phyloP scores from a whole-genome alignment of 2,329 filamentous ascomycete genomes.

The Curvularia spicifera region DNA sequence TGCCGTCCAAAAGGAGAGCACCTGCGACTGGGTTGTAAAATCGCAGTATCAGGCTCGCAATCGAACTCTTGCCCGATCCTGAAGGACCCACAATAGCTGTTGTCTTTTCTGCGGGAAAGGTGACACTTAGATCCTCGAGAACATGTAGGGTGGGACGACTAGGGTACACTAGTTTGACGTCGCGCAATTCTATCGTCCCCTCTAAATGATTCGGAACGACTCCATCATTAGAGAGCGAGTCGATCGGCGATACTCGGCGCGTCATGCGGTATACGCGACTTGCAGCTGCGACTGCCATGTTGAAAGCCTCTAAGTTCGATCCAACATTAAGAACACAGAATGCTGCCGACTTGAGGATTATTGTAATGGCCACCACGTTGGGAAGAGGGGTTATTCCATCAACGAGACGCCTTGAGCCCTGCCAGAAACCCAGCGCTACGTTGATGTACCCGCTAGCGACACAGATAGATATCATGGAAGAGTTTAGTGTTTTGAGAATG shows the following conservation, averaged over 20 bases:
- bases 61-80: neutral
- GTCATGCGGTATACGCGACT: too few relatives aligned
- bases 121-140: neutral
- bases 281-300: too few relatives aligned
- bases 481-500: too few relatives aligned
- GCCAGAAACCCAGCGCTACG: too few relatives aligned
- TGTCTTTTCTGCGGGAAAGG: neutral
- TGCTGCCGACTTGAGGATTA: too few relatives aligned
- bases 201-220: neutral
- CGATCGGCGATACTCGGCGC: neutral
- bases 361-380: too few relatives aligned
- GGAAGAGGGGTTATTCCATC: too few relatives aligned
- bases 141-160: neutral
- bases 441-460: too few relatives aligned
- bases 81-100: constrained; percentile 1
- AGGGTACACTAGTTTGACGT: neutral
- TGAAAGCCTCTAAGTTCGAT: too few relatives aligned
- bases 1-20: constrained; percentile 12
- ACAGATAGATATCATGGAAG: too few relatives aligned
- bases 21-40: neutral
- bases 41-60: neutral
- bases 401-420: too few relatives aligned
- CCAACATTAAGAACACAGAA: too few relatives aligned
- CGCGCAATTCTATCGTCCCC: neutral
- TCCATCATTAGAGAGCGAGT: neutral